These are phyloP conservation scores for Schizophyllum commune DNA, from an alignment of 1,284 basidiomycete species.

Conservation along the genomic window DNA sequence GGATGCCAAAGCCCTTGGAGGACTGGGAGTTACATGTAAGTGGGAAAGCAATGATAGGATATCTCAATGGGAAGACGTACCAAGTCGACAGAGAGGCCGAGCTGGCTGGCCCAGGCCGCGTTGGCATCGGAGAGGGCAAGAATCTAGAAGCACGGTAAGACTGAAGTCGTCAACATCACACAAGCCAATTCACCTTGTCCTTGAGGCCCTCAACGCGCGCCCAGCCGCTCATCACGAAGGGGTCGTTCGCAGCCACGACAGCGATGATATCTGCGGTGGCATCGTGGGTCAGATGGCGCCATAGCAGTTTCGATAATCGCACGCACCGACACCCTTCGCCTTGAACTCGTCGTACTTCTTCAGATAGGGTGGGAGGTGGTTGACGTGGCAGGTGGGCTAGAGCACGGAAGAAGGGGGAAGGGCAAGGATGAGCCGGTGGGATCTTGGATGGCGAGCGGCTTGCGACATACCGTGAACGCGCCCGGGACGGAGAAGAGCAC, in stretches of 20 bases:
- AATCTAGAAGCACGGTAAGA: constrained; percentile 32
- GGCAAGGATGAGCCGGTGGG: not conserved
- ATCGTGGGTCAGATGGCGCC: not conserved
- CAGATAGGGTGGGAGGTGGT: constrained; percentile 69
- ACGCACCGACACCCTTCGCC: constrained; percentile 48
- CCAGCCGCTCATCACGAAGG: constrained; percentile 79
- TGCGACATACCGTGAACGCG: constrained; percentile 56
- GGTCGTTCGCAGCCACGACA: constrained; percentile 66
- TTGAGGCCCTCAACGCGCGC: constrained; percentile 58
- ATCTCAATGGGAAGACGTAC: constrained; percentile 12
- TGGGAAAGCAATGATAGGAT: not conserved
- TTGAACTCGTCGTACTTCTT: constrained; percentile 61
- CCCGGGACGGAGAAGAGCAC: constrained; percentile 74
- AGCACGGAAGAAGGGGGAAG: not conserved
- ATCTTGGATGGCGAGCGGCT: not conserved
- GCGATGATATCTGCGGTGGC: constrained; percentile 45
- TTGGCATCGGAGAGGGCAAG: constrained; percentile 58
- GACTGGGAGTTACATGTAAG: not conserved
- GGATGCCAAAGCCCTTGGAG: constrained; percentile 47
- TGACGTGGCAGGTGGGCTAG: constrained; percentile 66
- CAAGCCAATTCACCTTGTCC: constrained; percentile 39
- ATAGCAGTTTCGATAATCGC: not conserved
- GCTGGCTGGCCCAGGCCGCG: constrained; percentile 54
- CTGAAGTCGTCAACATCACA: no score
- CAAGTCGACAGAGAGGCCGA: constrained; percentile 62